Evolutionary conservation across 331 rosid genomes (phyloP).

Genomic region (Malus hybrid): DNA sequence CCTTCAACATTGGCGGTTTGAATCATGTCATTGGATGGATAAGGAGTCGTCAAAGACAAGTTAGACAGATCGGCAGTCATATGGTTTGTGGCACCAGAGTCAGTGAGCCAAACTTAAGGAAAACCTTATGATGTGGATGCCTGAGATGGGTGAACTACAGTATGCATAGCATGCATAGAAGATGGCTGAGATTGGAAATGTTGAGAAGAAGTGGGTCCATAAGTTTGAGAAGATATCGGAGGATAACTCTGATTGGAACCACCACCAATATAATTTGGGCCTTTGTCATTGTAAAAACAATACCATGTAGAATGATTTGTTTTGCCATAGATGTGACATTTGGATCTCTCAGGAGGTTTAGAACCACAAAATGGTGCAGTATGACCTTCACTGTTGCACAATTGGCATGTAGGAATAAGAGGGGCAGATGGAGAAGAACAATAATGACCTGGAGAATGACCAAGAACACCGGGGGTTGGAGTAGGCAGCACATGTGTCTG

Average conservation of each 20-base stretch:
- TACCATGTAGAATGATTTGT: too few relatives aligned
- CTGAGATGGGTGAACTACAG: background rate
- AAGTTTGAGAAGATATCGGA: fast-evolving
- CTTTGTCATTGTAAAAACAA: too few relatives aligned
- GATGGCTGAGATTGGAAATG: too few relatives aligned
- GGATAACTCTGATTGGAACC: background rate
- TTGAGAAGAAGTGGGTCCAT: background rate
- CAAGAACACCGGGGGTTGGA: background rate
- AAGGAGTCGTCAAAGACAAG: too few relatives aligned
- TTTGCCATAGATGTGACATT: background rate
- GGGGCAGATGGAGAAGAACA: background rate
- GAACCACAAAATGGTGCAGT: background rate
- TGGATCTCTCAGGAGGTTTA: too few relatives aligned
- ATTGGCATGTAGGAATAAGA: background rate
- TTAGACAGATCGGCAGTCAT: too few relatives aligned
- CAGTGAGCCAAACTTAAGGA: background rate
- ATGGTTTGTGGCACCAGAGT: too few relatives aligned
- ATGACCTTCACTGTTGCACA: too few relatives aligned
- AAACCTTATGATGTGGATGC: background rate
- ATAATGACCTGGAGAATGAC: background rate
- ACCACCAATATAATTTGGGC: background rate
- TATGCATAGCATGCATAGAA: too few relatives aligned
- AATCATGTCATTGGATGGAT: too few relatives aligned
- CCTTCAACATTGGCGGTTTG: too few relatives aligned
- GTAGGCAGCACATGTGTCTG: background rate